Conservation (phyloP, 2,329 filamentous ascomycete genomes). For the Pyrenophora seminiperda region DNA sequence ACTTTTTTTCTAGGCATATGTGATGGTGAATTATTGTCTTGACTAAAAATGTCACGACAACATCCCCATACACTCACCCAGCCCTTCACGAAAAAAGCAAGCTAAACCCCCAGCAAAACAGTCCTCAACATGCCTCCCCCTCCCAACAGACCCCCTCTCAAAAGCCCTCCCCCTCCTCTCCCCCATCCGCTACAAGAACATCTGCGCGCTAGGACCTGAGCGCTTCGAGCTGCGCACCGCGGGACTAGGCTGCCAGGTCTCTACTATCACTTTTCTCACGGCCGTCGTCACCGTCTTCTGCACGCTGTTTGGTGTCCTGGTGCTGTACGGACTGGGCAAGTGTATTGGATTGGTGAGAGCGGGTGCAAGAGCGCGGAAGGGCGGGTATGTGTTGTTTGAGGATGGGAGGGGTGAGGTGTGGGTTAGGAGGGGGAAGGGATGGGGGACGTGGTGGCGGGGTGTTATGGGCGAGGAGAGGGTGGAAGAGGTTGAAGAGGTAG, state of each 20-base stretch:
- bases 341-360: constrained; percentile 19
- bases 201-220: constrained; percentile 48
- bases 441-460: constrained; percentile 38
- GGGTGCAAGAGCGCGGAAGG: constrained; percentile 24
- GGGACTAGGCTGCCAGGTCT: constrained; percentile 53
- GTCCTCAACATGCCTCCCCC: constrained; percentile 52
- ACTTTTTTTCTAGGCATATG: too few relatives aligned
- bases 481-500: constrained; percentile 33
- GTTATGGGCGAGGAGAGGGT: constrained; percentile 28
- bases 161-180: constrained; percentile 48
- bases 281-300: constrained; percentile 51
- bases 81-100: not conserved
- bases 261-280: constrained; percentile 53
- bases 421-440: constrained; percentile 37
- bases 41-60: not conserved
- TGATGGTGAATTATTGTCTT: not conserved
- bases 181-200: constrained; percentile 44
- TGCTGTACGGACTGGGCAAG: constrained; percentile 40
- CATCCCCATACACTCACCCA: too few relatives aligned
- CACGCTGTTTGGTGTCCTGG: constrained; percentile 47
- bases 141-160: constrained; percentile 45
- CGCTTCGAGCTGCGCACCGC: constrained; percentile 54
- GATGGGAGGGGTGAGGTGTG: constrained; percentile 38
- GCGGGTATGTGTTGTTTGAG: constrained; percentile 37
- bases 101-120: constrained; percentile 13